Percentiles rank a stretch among this genome's conserved stretches.
phyloP scores from a whole-genome alignment of 2,329 filamentous ascomycete species.

The Monascus ruber region DNA sequence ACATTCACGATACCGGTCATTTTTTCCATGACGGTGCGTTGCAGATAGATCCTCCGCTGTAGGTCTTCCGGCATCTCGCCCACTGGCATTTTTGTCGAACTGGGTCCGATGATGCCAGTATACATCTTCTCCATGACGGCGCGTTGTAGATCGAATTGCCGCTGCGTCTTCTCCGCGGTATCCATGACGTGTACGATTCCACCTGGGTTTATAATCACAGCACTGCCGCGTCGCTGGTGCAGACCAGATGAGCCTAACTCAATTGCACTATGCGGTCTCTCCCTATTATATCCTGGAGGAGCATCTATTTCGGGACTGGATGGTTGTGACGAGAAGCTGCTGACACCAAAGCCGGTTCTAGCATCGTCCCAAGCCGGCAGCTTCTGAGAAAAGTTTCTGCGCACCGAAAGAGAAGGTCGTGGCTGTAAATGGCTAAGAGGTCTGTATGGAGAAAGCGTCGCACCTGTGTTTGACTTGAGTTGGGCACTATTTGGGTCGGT shows the following conservation, averaged over 20 bases:
- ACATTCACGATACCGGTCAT: neutral
- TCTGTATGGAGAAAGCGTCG: slow-evolving; percentile 1
- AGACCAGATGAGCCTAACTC: neutral
- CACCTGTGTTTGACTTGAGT: no score
- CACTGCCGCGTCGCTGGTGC: neutral
- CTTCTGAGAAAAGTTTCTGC: neutral
- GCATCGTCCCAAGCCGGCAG: neutral
- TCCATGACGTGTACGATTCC: slow-evolving; percentile 11
- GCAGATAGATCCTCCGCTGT: neutral
- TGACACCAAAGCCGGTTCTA: no score
- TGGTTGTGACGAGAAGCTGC: no score
- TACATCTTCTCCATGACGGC: slow-evolving; percentile 17
- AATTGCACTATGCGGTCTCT: neutral
- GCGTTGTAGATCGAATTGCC: slow-evolving; percentile 9
- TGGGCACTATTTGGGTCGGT: no score
- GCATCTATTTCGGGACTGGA: no score
- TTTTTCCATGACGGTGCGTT: neutral
- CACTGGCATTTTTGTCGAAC: neutral
- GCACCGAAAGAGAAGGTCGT: neutral
- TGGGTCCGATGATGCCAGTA: slow-evolving; percentile 5
- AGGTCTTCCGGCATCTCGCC: neutral
- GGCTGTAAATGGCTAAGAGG: slow-evolving; percentile 6
- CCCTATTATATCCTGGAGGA: neutral
- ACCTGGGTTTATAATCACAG: slow-evolving; percentile 12
- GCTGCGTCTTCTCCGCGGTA: slow-evolving; percentile 9